Percentiles rank a stretch among this genome's conserved stretches.
Evolutionary conservation across 2,329 filamentous ascomycete genomes (phyloP).

Genomic region (Mycosphaerelloides madeirae): DNA sequence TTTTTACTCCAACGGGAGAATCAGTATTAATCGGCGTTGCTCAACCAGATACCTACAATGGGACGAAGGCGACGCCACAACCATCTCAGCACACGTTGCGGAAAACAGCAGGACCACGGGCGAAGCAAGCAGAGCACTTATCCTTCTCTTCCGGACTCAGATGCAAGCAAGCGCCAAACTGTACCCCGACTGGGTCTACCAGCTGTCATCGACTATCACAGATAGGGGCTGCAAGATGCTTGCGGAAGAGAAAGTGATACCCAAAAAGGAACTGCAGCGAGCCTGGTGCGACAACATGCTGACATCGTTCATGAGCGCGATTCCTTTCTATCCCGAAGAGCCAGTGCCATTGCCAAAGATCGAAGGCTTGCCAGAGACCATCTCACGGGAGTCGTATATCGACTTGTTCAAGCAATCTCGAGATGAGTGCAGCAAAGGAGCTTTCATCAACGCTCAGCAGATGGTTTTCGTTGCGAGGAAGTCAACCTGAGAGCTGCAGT

Average conservation of each 20-base stretch:
- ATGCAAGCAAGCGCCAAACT: not conserved
- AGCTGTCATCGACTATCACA: not conserved
- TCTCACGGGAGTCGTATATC: not conserved
- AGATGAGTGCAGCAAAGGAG: not conserved
- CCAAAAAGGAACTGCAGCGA: not conserved
- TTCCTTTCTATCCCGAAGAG: not conserved
- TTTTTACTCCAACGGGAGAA: not conserved
- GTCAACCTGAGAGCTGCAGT: too few relatives aligned
- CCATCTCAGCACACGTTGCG: not conserved
- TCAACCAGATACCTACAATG: slow-evolving; percentile 13
- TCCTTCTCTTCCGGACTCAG: not conserved
- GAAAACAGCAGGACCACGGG: not conserved
- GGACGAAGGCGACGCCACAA: slow-evolving; percentile 12
- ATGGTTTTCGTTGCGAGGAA: not conserved
- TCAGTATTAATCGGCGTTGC: not conserved
- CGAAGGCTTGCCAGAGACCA: not conserved
- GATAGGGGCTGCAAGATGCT: not conserved
- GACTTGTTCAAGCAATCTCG: not conserved
- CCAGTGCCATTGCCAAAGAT: not conserved
- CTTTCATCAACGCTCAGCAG: not conserved
- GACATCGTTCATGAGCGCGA: not conserved
- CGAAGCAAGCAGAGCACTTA: not conserved
- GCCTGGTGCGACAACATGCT: slow-evolving; percentile 3
- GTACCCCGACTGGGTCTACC: not conserved
- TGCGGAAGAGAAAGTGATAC: not conserved